Evolutionary conservation across 2,329 filamentous ascomycete genomes (phyloP), one percentile per base, ranked within the genome.

Genomic region (Hypoxylon sp.): DNA sequence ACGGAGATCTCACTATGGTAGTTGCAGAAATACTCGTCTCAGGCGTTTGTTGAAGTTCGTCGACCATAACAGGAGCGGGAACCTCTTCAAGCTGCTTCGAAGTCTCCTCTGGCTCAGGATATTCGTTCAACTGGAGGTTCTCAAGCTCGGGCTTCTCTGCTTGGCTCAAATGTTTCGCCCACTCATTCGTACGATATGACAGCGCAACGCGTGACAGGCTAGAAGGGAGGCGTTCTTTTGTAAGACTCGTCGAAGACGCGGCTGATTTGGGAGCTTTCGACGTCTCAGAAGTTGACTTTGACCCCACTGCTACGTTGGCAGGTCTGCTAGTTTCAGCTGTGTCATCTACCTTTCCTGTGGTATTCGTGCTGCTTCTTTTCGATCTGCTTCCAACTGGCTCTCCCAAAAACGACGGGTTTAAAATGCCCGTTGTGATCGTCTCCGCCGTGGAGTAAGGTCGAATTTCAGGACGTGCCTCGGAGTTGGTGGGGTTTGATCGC

Each of bases 151-250:
- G 93, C 4, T 83, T 82, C 15, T 98, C 94, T 6, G 95, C 94
- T 46, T 87, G 83, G 69, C 90, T 89, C 10, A 97, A 84, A 78
- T 97, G 93, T 78, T 97, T 98, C 0, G 94, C 93, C 95, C 95
- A 98, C 80, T 98, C 95, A 71, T 97, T 97, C 1, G 94, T 98
- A 63, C 95, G 89, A 76, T 96, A 97, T 0, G 92, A 92, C 77
- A 93, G 83, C 1, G 94, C 91, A 7, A 97, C 87, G 67, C 88
- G 91, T 0, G 94, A 96, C 35, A 94, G 80, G 11, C 89, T 88
- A n/a, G 85, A 82, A 0, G 93, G 92, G 8, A 97, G 85, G 10
- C 85, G 85, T 2, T 89, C 88, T 69, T 85, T 86, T 4, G 86
- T 89, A 65, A 92, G 78, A 51, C 81, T 75, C 2, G 58, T 59